Evolutionary conservation across 257 asterid species (phyloP).

Genomic region (Catharanthus roseus): DNA sequence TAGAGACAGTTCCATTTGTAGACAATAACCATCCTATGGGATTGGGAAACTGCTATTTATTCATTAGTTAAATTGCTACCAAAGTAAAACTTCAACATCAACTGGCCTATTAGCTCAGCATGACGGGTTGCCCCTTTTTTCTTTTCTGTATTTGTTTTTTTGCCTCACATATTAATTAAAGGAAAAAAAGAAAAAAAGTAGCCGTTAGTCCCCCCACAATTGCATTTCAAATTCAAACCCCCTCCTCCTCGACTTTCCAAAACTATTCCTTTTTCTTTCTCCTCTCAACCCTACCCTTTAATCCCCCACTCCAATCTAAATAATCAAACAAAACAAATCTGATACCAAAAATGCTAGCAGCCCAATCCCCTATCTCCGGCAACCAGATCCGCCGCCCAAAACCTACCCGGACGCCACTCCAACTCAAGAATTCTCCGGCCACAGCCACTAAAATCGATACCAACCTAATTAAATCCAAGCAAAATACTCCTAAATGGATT

Average conservation of each 20-base stretch:
- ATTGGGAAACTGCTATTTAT: no score
- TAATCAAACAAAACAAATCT: not conserved
- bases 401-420: conserved; percentile 42
- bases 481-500: conserved; percentile 10
- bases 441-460: conserved; percentile 7
- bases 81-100: no score
- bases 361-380: conserved; percentile 20
- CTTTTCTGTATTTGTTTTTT: no score
- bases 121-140: no score
- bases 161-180: no score
- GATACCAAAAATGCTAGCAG: conserved; percentile 11
- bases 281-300: no score
- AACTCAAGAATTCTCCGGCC: conserved; percentile 35
- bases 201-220: conserved; percentile 1
- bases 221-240: conserved; percentile 7
- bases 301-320: no score
- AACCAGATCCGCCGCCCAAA: conserved; percentile 17
- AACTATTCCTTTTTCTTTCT: not conserved
- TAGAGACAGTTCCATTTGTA: no score
- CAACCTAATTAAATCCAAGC: conserved; percentile 11
- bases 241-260: not conserved
- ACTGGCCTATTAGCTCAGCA: no score
- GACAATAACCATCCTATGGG: no score
- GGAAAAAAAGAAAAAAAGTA: not conserved
- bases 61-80: no score